Evolutionary conservation across 108 stramenopile species (phyloP), one percentile per base, ranked within the genome.

Genomic region (Cyclostephanos invisitatus): DNA sequence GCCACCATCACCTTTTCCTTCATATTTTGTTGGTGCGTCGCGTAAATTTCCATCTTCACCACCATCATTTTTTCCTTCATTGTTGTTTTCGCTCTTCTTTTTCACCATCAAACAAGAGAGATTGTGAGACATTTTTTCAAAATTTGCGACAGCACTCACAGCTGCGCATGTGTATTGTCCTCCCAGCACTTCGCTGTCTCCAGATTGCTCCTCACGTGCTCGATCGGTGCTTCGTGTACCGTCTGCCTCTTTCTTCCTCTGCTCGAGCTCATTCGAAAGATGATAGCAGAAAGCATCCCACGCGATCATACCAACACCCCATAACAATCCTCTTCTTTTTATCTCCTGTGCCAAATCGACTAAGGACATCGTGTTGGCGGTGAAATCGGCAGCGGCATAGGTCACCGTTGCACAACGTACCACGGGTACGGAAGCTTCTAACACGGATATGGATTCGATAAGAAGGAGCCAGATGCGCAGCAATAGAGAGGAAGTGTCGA

Each of bases 331-430:
- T 38, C 77, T 55, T 17, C 71, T 77, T 27, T 77, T 64, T n/a
- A 77, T 55, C 58, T 71, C 77, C 53, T 61, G 44, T 49, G 70
- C 77, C 2, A 77, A 46, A 51, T 77, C 77, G 22, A 77, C 64
- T 27, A 77, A 63, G 56, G 50, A 60, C 5, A 66, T 40, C 25
- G 70, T 36, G 22, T 77, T 58, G 49, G 7, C 42, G 9, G 77
- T 64, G 51, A 77, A 58, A 61, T 71, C 53, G 5, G 70, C 70
- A 3, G 64, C 50, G 29, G 68, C 63, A 40, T 56, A 48, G n/a
- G 70, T 70, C 8, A 77, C 48, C 27, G 77, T 77, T 20, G 77
- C 77, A 35, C 70, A 77, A 29, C 77, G 69, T 6, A 77, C 77
- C 10, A 65, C 77, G 29, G 77, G 77, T 38, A 77, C 40, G 58